phyloP scores from a whole-genome alignment of 495 filamentous ascomycete genomes.

The Aspergillus cavernicola region DNA sequence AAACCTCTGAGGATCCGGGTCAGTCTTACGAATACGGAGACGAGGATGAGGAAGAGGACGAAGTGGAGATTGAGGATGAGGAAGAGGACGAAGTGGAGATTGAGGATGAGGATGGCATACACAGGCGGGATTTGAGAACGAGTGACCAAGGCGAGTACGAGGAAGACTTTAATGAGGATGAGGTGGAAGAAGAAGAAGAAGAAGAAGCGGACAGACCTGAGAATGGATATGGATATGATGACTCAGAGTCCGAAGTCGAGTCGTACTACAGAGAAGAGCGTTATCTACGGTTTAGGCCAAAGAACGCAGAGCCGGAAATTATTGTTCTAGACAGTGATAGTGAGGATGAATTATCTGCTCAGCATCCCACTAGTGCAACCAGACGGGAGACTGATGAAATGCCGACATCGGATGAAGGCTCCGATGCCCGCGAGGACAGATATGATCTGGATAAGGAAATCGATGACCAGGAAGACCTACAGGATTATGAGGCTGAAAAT shows the following conservation, averaged over 20 bases:
- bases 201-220: neutral
- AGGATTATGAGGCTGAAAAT: neutral
- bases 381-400: neutral
- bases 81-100: neutral
- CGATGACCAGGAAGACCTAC: slow-evolving; percentile 2
- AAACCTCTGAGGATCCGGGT: neutral
- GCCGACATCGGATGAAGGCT: neutral
- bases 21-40: slow-evolving; percentile 4
- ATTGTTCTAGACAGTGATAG: slow-evolving; percentile 45
- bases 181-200: slow-evolving; percentile 5
- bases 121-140: neutral
- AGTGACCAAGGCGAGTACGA: neutral
- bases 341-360: slow-evolving; percentile 32
- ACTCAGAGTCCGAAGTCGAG: slow-evolving; percentile 12
- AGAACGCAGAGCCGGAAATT: slow-evolving; percentile 28
- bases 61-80: neutral
- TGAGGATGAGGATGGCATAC: neutral
- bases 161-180: slow-evolving; percentile 9
- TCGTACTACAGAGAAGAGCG: slow-evolving; percentile 8
- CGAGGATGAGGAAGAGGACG: neutral
- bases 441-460: neutral
- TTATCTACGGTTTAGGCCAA: slow-evolving; percentile 9
- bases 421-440: neutral
- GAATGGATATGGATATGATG: neutral
- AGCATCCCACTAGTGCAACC: neutral